Evolutionary conservation across 1,284 basidiomycete genomes (phyloP), one percentile per base, ranked within the genome.

Genomic region (Xerocomus amazonicus): DNA sequence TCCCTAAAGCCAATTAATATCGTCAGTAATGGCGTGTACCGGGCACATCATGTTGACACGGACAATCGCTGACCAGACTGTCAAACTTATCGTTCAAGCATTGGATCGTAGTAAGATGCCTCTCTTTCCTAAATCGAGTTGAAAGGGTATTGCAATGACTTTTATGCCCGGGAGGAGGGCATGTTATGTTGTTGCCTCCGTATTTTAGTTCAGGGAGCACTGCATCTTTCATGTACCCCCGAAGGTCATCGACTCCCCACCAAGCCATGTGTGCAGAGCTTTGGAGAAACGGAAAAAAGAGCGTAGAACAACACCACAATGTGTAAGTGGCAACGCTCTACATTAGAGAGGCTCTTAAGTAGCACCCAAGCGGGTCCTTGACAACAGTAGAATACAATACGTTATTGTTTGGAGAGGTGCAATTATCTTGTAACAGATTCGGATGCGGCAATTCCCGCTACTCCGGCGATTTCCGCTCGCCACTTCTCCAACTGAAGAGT

Each of bases 61-160:
- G 10, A 69, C 67, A 69, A 51, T 63, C 54, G 38, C 59, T 61
- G 45, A 69, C 58, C 42, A 56, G 39, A 29, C 29, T 52, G 48
- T 70, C 59, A 42, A 72, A 66, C 4, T 47, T 51, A 13, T 56
- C 46, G 29, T 51, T 49, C 10, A 70, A 32, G 50, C 53, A 56
- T 59, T 60, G 45, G 42, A 59, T 62, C 50, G 59, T 54, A 59
- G 65, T 48, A 44, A 75, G 61, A 29, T 61, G 61, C 35, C 76
- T 65, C 53, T 65, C 62, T 32, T 56, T 56, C 53, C 70, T 68
- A 37, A 67, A 70, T 10, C 67, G 62, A 33, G 72, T 63, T 9
- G 62, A 57, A 23, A 78, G 63, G 3, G 55, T 54, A 50, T 70
- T 74, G 43, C 55, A 58, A 52, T 75, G 75, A 29, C 69, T 67